Conservation (phyloP, 139 green algal species). For the Picochlorum costavermella region DNA sequence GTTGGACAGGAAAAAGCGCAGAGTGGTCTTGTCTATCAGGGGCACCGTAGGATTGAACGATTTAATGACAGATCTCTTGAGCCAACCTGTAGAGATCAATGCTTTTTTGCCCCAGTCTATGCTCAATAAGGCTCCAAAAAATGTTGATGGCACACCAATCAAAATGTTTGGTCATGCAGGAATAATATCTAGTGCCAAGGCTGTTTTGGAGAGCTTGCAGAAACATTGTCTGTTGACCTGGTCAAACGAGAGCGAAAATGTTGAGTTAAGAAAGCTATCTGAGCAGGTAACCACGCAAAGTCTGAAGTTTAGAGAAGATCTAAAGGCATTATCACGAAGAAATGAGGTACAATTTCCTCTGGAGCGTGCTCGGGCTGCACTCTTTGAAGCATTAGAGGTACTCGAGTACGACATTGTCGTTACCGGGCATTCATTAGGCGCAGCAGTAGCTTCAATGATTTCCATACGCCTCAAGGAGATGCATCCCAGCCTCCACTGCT, state of each 20-base stretch:
- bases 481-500: slow-evolving; percentile 34
- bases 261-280: background rate
- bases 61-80: slow-evolving; percentile 35
- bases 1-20: slow-evolving; percentile 13
- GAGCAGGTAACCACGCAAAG: background rate
- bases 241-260: background rate
- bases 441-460: slow-evolving; percentile 34
- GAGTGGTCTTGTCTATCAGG: slow-evolving; percentile 24
- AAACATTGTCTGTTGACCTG: slow-evolving; percentile 24
- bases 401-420: slow-evolving; percentile 35
- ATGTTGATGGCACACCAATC: background rate
- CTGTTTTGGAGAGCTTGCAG: slow-evolving; percentile 40
- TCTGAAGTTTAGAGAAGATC: background rate
- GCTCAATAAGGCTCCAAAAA: background rate
- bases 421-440: slow-evolving; percentile 38
- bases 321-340: background rate
- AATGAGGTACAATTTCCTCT: background rate
- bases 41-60: slow-evolving; percentile 20
- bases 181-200: slow-evolving; percentile 38
- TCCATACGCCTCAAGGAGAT: slow-evolving; percentile 30
- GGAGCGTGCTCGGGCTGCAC: slow-evolving; percentile 3
- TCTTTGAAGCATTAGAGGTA: slow-evolving; percentile 11
- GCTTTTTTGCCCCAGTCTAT: slow-evolving; percentile 31
- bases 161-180: slow-evolving; percentile 39
- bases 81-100: slow-evolving; percentile 26